Conservation (phyloP, 331 rosid species). For the Malus hybrid region DNA sequence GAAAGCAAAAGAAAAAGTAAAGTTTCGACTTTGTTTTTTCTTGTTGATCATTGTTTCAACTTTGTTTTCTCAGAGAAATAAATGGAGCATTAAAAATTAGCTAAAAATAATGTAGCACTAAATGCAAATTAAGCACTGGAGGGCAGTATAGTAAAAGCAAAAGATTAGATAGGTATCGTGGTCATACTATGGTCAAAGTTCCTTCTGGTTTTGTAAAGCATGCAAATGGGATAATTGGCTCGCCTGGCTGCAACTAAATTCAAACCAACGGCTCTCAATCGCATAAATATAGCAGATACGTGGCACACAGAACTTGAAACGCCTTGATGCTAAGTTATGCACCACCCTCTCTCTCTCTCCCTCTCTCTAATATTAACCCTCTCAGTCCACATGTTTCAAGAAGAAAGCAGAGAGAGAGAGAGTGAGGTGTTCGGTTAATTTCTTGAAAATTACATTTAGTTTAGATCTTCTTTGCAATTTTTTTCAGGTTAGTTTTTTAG, state of each 20-base stretch:
- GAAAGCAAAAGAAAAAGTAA: neutral
- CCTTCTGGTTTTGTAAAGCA: slow-evolving; percentile 35
- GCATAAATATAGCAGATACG: slow-evolving; percentile 33
- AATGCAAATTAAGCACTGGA: neutral
- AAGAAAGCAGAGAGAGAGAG: neutral
- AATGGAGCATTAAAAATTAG: neutral
- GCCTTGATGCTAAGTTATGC: slow-evolving; percentile 39
- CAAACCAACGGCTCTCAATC: slow-evolving; percentile 19
- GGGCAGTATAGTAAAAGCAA: slow-evolving; percentile 13
- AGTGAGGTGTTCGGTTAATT: neutral
- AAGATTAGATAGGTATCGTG: neutral
- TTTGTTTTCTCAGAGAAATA: neutral
- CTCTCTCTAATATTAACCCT: slow-evolving; percentile 5
- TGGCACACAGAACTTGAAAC: slow-evolving; percentile 52
- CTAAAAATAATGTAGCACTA: neutral
- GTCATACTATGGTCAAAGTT: slow-evolving; percentile 50
- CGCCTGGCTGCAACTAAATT: slow-evolving; percentile 37
- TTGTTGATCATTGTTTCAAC: neutral
- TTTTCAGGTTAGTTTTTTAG: neutral
- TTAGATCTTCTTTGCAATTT: neutral
- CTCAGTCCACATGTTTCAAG: neutral
- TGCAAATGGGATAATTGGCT: slow-evolving; percentile 61
- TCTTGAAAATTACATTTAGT: neutral
- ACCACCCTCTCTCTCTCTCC: slow-evolving; percentile 2
- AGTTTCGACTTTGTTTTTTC: too few relatives aligned